These are phyloP conservation scores for Scheffersomyces lignicola DNA, from an alignment of 1,139 yeast species.

Conservation along the genomic window DNA sequence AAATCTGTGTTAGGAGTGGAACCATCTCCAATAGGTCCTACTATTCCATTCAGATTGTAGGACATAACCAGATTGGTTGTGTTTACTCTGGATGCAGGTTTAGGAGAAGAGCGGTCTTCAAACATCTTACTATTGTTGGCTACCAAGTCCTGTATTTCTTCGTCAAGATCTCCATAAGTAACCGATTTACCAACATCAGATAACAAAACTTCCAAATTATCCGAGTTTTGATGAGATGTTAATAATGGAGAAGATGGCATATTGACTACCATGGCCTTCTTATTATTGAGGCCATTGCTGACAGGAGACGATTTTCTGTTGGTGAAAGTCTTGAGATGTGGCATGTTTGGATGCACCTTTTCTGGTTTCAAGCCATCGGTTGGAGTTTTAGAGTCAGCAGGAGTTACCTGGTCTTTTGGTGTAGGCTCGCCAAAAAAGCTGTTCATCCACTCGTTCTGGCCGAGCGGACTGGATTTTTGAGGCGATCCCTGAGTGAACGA, in stretches of 20 bases:
- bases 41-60: slow-evolving; percentile 21
- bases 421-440: slow-evolving; percentile 44
- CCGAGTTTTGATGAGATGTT: slow-evolving; percentile 15
- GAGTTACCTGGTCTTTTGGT: slow-evolving; percentile 45
- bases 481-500: slow-evolving; percentile 31
- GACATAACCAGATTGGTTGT: slow-evolving; percentile 38
- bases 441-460: slow-evolving; percentile 34
- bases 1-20: slow-evolving; percentile 38
- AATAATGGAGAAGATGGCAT: slow-evolving; percentile 46
- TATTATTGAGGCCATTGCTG: slow-evolving; percentile 17
- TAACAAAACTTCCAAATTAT: slow-evolving; percentile 5
- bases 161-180: slow-evolving; percentile 2
- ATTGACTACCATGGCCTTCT: slow-evolving; percentile 27
- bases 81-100: slow-evolving; percentile 36
- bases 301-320: slow-evolving; percentile 22
- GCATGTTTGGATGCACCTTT: slow-evolving; percentile 22
- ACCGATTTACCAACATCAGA: slow-evolving; percentile 2
- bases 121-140: slow-evolving; percentile 8
- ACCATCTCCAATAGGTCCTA: slow-evolving; percentile 19
- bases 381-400: slow-evolving; percentile 42
- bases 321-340: slow-evolving; percentile 31
- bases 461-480: slow-evolving; percentile 31
- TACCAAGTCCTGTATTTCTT: slow-evolving; percentile 10
- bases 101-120: slow-evolving; percentile 26
- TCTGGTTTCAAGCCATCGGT: slow-evolving; percentile 17